Evolutionary conservation across 1,284 basidiomycete genomes (phyloP).

Genomic region (Fomitopsis betulina): DNA sequence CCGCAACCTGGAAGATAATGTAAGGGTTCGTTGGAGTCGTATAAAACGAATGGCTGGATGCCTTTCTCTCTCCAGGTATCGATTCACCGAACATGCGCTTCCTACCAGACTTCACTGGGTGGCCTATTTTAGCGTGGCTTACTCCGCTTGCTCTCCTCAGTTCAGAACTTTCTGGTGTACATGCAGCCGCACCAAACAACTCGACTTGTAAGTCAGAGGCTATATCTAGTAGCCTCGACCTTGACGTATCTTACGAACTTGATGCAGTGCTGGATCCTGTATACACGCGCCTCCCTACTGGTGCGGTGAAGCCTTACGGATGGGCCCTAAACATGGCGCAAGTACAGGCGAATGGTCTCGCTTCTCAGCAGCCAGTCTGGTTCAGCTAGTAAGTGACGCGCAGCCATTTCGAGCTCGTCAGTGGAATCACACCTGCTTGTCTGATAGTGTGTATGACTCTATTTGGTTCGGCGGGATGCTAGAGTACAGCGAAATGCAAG

Average conservation of each 20-base stretch:
- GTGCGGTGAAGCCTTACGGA: slow-evolving; percentile 5
- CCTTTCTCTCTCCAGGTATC: neutral
- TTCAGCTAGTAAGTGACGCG: slow-evolving; percentile 4
- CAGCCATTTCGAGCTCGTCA: neutral
- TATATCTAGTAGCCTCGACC: neutral
- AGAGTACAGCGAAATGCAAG: slow-evolving; percentile 7
- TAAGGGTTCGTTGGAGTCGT: neutral
- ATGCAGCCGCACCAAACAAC: neutral
- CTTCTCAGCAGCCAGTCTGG: slow-evolving; percentile 4
- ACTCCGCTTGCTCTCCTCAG: neutral
- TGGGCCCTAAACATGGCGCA: slow-evolving; percentile 2
- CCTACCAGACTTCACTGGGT: neutral
- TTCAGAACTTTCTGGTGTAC: neutral
- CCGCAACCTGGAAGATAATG: neutral
- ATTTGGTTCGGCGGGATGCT: slow-evolving; percentile 3
- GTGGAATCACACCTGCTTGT: too few species aligned
- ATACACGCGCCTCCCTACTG: neutral
- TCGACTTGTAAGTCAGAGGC: neutral
- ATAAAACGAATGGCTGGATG: neutral
- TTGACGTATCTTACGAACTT: neutral
- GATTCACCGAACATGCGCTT: neutral
- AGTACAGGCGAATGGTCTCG: slow-evolving; percentile 3
- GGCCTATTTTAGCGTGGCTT: neutral
- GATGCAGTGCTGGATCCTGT: neutral
- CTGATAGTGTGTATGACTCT: neutral